Evolutionary conservation across 768 basidiomycete genomes (phyloP).

Genomic region (Candolleomyces efflorescens): DNA sequence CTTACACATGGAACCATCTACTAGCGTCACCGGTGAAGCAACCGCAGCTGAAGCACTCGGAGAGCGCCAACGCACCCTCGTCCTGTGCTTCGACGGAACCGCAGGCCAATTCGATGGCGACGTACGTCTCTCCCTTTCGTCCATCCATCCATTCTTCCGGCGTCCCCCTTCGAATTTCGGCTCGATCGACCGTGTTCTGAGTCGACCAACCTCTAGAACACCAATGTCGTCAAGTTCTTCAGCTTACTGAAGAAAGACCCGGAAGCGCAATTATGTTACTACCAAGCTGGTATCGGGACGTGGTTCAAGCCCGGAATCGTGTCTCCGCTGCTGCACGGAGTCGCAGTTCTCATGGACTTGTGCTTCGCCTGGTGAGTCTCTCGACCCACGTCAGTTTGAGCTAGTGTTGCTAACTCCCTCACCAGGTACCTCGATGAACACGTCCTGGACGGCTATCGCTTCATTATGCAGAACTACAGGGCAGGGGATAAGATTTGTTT

Average conservation of each 20-base stretch:
- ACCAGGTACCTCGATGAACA: constrained; percentile 68
- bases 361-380: constrained; percentile 67
- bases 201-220: constrained; percentile 34
- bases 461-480: constrained; percentile 76
- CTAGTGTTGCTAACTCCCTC: neutral
- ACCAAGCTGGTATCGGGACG: constrained; percentile 57
- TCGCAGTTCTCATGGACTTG: constrained; percentile 58
- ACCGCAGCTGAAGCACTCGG: too few species aligned
- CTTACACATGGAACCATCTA: too few species aligned
- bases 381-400: neutral
- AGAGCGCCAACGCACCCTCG: constrained; percentile 33
- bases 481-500: constrained; percentile 70
- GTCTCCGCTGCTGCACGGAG: constrained; percentile 52
- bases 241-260: constrained; percentile 60
- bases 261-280: constrained; percentile 58
- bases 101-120: constrained; percentile 42
- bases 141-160: neutral
- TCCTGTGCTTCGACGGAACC: constrained; percentile 74
- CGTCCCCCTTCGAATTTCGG: neutral
- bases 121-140: constrained; percentile 29
- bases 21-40: too few species aligned
- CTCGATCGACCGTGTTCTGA: neutral
- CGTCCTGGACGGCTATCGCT: constrained; percentile 72
- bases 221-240: constrained; percentile 71
- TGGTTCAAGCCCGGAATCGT: constrained; percentile 63